phyloP scores from a whole-genome alignment of 495 filamentous ascomycete species.

The Pyrenopolyporus hunteri region DNA sequence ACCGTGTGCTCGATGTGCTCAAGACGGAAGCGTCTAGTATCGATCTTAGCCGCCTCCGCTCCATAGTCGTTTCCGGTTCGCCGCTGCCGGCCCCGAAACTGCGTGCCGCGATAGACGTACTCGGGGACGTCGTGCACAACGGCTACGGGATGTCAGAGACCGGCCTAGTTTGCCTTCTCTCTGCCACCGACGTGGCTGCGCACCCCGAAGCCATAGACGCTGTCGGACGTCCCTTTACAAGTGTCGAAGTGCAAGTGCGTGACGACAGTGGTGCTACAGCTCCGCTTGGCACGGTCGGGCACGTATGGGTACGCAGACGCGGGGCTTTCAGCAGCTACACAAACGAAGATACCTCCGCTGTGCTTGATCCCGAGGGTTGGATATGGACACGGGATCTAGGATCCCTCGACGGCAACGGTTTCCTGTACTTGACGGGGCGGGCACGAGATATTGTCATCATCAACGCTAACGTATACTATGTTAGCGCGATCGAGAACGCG shows the following conservation, averaged over 20 bases:
- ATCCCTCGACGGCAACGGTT: not conserved
- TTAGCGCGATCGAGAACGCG: constrained; percentile 5
- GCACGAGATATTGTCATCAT: constrained; percentile 13
- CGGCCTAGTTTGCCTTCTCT: not conserved
- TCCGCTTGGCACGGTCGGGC: not conserved
- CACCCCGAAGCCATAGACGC: not conserved
- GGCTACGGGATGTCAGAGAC: constrained; percentile 13
- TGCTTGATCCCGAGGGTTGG: not conserved
- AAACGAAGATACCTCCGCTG: not conserved
- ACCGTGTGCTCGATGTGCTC: constrained; percentile 3
- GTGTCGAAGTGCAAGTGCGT: not conserved
- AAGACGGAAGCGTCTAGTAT: not conserved
- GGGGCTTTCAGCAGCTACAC: not conserved
- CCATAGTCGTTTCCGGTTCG: constrained; percentile 9
- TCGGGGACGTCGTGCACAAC: constrained; percentile 1
- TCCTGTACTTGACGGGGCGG: constrained; percentile 4
- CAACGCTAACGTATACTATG: constrained; percentile 8
- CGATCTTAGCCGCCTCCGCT: constrained; percentile 8
- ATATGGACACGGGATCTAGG: constrained; percentile 12
- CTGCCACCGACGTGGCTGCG: not conserved
- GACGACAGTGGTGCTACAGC: not conserved
- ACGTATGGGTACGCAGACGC: constrained; percentile 6
- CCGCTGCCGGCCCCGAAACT: constrained; percentile 8
- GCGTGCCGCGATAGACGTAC: not conserved
- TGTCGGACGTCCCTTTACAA: constrained; percentile 1